A percentile compares a stretch with the other conserved stretches of the same genome.
These are phyloP conservation scores for Cajanus cajan DNA, from an alignment of 306 rosid species.

Conservation along the genomic window DNA sequence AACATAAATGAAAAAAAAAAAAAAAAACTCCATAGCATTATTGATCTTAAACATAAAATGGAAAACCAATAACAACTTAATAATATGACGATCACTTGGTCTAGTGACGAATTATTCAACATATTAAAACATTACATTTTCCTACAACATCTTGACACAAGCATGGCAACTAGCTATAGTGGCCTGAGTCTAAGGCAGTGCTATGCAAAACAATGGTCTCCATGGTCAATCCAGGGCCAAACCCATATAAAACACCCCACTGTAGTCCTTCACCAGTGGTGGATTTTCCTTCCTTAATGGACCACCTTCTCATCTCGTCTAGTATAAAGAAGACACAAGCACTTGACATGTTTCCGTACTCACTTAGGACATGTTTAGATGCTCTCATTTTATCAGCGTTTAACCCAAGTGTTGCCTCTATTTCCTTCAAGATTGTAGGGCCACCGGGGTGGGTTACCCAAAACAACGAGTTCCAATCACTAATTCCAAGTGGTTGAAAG, in stretches of 20 bases:
- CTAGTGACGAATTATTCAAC: too few relatives aligned
- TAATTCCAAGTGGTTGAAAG: constrained; percentile 11
- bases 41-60: too few relatives aligned
- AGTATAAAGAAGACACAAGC: constrained; percentile 25
- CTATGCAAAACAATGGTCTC: constrained; percentile 37
- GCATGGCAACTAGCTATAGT: too few relatives aligned
- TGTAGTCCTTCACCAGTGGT: constrained; percentile 41
- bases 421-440: constrained; percentile 29
- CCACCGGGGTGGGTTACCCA: constrained; percentile 39
- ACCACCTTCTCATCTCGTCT: constrained; percentile 43
- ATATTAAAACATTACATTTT: too few relatives aligned
- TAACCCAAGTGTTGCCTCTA: constrained; percentile 27
- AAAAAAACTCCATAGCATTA: too few relatives aligned
- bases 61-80: too few relatives aligned
- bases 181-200: neutral
- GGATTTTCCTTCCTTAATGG: constrained; percentile 25
- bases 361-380: constrained; percentile 27
- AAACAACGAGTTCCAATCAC: constrained; percentile 40
- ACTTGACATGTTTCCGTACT: constrained; percentile 47
- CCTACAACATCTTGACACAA: too few relatives aligned
- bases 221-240: constrained; percentile 37
- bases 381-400: constrained; percentile 37
- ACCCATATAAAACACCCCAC: constrained; percentile 32
- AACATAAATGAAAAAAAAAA: too few relatives aligned
- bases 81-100: too few relatives aligned